Percentiles rank a stretch among this genome's conserved stretches.
phyloP scores from a whole-genome alignment of 2,329 filamentous ascomycete species.

The Escovopsis sp. region DNA sequence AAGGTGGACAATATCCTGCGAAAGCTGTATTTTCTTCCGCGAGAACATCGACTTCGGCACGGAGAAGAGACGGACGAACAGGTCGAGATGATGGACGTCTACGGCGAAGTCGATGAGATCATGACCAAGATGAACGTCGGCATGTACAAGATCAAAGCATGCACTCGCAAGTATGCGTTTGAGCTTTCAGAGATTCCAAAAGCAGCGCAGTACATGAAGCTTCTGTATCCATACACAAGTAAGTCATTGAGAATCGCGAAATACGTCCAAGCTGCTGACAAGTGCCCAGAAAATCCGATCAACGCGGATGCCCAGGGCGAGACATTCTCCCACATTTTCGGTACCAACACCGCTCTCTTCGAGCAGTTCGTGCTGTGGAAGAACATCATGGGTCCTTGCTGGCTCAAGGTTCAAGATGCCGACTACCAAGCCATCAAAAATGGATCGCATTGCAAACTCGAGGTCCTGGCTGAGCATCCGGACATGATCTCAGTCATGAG shows the following conservation, averaged over 20 bases:
- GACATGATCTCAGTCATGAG: constrained; percentile 57
- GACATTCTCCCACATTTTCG: constrained; percentile 90
- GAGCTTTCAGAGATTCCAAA: constrained; percentile 77
- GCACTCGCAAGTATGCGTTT: constrained; percentile 86
- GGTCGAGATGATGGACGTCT: constrained; percentile 78
- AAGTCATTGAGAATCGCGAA: constrained; percentile 13
- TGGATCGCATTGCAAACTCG: constrained; percentile 92
- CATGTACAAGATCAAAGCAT: constrained; percentile 89
- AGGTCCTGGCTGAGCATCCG: constrained; percentile 69
- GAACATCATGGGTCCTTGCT: constrained; percentile 97
- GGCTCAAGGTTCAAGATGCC: constrained; percentile 78
- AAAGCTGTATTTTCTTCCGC: constrained; percentile 85
- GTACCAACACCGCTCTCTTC: constrained; percentile 83
- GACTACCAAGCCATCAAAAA: constrained; percentile 79
- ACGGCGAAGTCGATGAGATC: constrained; percentile 71
- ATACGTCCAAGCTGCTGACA: constrained; percentile 8
- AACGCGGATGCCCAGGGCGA: constrained; percentile 60
- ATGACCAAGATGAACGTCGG: constrained; percentile 78
- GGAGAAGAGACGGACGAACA: constrained; percentile 61
- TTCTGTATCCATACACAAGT: constrained; percentile 90
- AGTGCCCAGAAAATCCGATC: constrained; percentile 44
- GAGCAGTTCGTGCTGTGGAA: constrained; percentile 99
- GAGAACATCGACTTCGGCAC: constrained; percentile 41
- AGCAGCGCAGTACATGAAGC: constrained; percentile 82
- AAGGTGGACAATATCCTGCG: constrained; percentile 90